phyloP scores from a whole-genome alignment of 1,284 basidiomycete species.

The Coniferiporia weirii region DNA sequence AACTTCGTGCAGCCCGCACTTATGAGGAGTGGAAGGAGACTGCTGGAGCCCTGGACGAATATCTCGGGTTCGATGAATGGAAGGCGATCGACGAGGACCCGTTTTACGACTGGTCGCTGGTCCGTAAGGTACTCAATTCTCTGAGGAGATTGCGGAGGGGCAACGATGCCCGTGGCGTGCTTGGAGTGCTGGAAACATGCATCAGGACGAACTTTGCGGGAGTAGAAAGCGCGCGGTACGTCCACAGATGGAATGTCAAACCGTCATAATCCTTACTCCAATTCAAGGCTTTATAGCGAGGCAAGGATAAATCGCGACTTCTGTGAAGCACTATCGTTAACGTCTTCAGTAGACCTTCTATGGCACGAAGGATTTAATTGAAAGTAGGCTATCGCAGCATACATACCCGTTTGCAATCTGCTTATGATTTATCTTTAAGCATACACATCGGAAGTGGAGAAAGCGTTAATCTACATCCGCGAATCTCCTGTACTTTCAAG shows the following conservation, averaged over 20 bases:
- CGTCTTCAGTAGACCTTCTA: conserved; percentile 64
- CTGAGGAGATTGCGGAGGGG: conserved; percentile 57
- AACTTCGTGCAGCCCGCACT: conserved; percentile 66
- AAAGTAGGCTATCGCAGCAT: conserved; percentile 45
- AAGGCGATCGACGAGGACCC: conserved; percentile 81
- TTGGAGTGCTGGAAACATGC: conserved; percentile 90
- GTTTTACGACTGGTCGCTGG: conserved; percentile 85
- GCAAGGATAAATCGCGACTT: conserved; percentile 36
- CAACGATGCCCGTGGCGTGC: conserved; percentile 78
- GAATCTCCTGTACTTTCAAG: conserved; percentile 66
- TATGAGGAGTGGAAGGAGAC: conserved; percentile 84
- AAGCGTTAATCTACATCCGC: conserved; percentile 69
- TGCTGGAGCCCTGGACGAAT: conserved; percentile 75
- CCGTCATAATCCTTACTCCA: background rate
- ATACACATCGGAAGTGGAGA: conserved; percentile 78
- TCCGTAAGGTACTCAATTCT: conserved; percentile 63
- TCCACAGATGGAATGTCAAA: background rate
- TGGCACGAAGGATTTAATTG: conserved; percentile 84
- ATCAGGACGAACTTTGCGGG: conserved; percentile 94
- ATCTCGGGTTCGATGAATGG: conserved; percentile 84
- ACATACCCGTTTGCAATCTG: background rate
- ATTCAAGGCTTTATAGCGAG: conserved; percentile 78
- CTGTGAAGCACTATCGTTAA: conserved; percentile 7
- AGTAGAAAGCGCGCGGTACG: conserved; percentile 76
- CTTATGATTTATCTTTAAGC: conserved; percentile 35